These are phyloP conservation scores for Sporothrix inflata DNA, from an alignment of 2,329 filamentous ascomycete species.

Conservation along the genomic window DNA sequence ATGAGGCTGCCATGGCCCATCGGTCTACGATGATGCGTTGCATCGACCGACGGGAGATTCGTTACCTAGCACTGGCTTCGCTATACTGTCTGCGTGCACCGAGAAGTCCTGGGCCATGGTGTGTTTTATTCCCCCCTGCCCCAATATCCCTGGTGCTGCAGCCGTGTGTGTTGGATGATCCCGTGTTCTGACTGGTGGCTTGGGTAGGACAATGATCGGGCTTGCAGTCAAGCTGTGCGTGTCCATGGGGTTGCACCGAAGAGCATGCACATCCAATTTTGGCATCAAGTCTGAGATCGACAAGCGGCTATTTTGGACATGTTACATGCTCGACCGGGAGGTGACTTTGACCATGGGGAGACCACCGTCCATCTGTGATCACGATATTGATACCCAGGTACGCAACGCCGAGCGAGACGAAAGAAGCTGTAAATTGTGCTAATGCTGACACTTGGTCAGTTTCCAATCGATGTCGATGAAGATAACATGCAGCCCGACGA, in stretches of 20 bases:
- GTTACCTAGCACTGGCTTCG: not conserved
- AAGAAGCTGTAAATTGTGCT: too few relatives aligned
- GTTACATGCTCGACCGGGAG: not conserved
- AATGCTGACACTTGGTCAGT: not conserved
- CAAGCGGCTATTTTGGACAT: not conserved
- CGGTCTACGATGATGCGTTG: not conserved
- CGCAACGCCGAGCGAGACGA: too few relatives aligned
- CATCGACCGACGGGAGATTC: not conserved
- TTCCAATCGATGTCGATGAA: not conserved
- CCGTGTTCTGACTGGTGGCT: too few relatives aligned
- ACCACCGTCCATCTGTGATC: not conserved
- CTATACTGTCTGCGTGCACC: not conserved
- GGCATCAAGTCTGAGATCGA: not conserved
- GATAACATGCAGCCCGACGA: not conserved
- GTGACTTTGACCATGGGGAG: not conserved
- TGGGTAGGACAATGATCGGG: not conserved
- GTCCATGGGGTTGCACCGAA: not conserved
- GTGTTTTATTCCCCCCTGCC: not conserved
- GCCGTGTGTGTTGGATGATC: too few relatives aligned
- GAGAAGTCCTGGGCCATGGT: not conserved
- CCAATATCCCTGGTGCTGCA: too few relatives aligned
- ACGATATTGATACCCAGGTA: not conserved
- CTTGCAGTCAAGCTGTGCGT: not conserved
- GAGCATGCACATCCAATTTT: not conserved
- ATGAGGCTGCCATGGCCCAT: not conserved